These are phyloP conservation scores for Dioscorea zingiberensis DNA, from an alignment of 106 monocot species.

Conservation along the genomic window DNA sequence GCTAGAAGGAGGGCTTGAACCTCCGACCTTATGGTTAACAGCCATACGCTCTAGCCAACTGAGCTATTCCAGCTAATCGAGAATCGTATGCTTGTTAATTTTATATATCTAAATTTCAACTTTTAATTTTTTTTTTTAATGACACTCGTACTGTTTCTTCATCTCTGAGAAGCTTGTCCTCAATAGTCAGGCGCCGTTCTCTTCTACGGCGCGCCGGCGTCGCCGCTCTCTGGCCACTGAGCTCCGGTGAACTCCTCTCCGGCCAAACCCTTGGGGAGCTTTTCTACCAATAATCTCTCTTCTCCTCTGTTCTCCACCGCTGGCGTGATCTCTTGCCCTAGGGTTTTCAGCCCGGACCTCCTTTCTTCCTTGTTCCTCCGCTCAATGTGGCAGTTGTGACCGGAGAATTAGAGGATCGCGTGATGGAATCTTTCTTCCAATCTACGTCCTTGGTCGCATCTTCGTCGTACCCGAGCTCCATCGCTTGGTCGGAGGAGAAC, in stretches of 20 bases:
- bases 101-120: too few species aligned
- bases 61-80: too few species aligned
- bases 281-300: background rate
- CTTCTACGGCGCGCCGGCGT: too few species aligned
- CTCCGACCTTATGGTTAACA: too few species aligned
- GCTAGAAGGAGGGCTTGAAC: too few species aligned
- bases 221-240: too few species aligned
- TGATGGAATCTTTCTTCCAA: constrained; percentile 39
- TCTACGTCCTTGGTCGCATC: constrained; percentile 51
- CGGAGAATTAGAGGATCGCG: too few species aligned
- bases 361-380: background rate
- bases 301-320: background rate
- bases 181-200: background rate
- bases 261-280: background rate
- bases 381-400: background rate
- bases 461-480: constrained; percentile 73
- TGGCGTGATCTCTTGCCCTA: background rate
- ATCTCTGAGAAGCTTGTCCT: constrained; percentile 67
- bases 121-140: too few species aligned
- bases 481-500: constrained; percentile 88
- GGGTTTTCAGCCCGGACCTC: background rate
- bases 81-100: too few species aligned
- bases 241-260: too few species aligned
- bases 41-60: too few species aligned
- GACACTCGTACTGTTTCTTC: too few species aligned